Evolutionary conservation across 306 rosid genomes (phyloP).

Genomic region (Carpinus viminea): DNA sequence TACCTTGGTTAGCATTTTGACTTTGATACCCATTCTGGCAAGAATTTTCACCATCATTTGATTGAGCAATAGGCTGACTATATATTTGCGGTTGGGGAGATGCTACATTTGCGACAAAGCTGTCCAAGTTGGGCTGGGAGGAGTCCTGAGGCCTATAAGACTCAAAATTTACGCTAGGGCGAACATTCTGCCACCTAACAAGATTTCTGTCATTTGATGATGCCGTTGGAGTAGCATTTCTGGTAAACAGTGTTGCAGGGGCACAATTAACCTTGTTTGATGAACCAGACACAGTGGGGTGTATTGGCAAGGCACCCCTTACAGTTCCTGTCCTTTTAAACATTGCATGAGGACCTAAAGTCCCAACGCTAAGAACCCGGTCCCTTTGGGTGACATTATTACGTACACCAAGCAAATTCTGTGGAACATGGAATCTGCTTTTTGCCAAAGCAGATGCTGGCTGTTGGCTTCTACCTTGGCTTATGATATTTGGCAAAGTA

Average conservation of each 20-base stretch:
- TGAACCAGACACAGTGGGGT: slow-evolving; percentile 25
- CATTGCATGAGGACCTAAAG: slow-evolving; percentile 31
- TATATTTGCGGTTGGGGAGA: slow-evolving; percentile 32
- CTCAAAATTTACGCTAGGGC: slow-evolving; percentile 10
- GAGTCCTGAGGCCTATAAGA: slow-evolving; percentile 20
- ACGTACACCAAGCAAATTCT: slow-evolving; percentile 36
- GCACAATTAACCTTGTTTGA: slow-evolving; percentile 31
- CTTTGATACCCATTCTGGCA: slow-evolving; percentile 35
- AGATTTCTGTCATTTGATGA: slow-evolving; percentile 20
- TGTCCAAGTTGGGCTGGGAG: slow-evolving; percentile 23
- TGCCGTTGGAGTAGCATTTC: slow-evolving; percentile 26
- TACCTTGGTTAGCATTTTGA: slow-evolving; percentile 23
- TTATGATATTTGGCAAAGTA: slow-evolving; percentile 34
- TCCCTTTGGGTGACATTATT: slow-evolving; percentile 38
- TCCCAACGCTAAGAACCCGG: slow-evolving; percentile 29
- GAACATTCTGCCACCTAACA: slow-evolving; percentile 27
- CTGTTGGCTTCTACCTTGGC: slow-evolving; percentile 34
- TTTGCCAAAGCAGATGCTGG: slow-evolving; percentile 28
- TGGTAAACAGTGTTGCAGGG: slow-evolving; percentile 21
- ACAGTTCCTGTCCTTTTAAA: slow-evolving; percentile 34
- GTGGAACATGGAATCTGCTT: slow-evolving; percentile 39
- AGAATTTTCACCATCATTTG: slow-evolving; percentile 24
- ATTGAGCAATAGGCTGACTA: slow-evolving; percentile 32
- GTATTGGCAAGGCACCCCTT: slow-evolving; percentile 21
- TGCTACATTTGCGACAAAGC: slow-evolving; percentile 24